Conservation (phyloP, 2,329 filamentous ascomycete species). For the Fusarium virguliforme region DNA sequence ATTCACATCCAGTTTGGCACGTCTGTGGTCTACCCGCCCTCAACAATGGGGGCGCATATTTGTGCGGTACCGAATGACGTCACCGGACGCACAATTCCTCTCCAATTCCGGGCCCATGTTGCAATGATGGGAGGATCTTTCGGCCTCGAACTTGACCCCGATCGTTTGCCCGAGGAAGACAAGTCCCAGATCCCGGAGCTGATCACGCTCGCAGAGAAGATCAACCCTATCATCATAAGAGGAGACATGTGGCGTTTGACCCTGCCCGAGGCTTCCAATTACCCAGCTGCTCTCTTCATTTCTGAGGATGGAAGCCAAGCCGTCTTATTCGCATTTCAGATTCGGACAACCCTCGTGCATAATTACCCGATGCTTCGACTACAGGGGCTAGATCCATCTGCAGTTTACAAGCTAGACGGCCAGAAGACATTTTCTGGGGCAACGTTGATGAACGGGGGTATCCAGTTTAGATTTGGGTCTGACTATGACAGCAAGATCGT, state of each 20-base stretch:
- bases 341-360: constrained; percentile 65
- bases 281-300: constrained; percentile 74
- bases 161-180: constrained; percentile 66
- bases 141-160: constrained; percentile 75
- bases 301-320: constrained; percentile 65
- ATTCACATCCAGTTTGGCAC: constrained; percentile 76
- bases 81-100: constrained; percentile 69
- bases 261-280: constrained; percentile 72
- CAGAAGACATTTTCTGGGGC: constrained; percentile 69
- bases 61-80: constrained; percentile 73
- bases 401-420: constrained; percentile 69
- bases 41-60: constrained; percentile 77
- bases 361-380: constrained; percentile 70
- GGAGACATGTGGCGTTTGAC: constrained; percentile 74
- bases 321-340: constrained; percentile 75
- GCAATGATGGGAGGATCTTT: constrained; percentile 80
- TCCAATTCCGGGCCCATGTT: constrained; percentile 75
- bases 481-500: constrained; percentile 74
- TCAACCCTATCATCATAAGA: constrained; percentile 72
- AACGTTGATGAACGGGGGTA: constrained; percentile 74
- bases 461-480: constrained; percentile 67
- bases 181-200: constrained; percentile 67
- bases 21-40: constrained; percentile 74
- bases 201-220: constrained; percentile 67
- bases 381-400: constrained; percentile 69